Base-by-base conservation (phyloP, 2,329 filamentous ascomycete species). In the Corynespora cassiicola region DNA sequence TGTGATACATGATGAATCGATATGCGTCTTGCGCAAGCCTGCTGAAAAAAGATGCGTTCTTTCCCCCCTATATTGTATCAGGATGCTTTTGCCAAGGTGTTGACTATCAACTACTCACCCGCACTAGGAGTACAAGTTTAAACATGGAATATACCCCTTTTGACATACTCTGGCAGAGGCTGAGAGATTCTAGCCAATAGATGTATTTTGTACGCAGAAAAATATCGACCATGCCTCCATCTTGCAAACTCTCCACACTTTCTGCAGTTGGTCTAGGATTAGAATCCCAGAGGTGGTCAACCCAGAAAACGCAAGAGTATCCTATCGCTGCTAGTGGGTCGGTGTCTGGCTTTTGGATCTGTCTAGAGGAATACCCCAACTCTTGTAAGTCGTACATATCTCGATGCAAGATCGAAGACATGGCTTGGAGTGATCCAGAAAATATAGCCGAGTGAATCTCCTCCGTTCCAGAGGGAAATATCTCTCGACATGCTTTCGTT, bases 221-320 rank as follows among this genome's bases (percentile, higher is more conserved):
- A 5, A 11, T 36, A 28, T 41, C 14, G 7, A 36, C 25, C 19
- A 20, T 10, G n/a, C 44, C 36, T 22, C 31, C 30, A 35, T 30
- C 26, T 31, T 41, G 31, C 11, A 41, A 23, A 18, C 24, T 21
- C 24, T 7, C 17, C 6, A 7, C 18, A 30, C 16, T 17, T 20
- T 33, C 18, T 22, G 29, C 20, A 23, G 21, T 34, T 30, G 22
- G 29, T 14, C 25, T 28, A 14, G 24, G 16, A 5, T 41, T 42
- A n/a, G 19, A 52, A 19, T 51, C 53, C 33, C 33, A 58, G n/a
- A 69, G 43, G 47, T 70, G 63, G 27, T 63, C 52, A 16, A 59
- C 42, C 68, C 65, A 71, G 40, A 61, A 63, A 24, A 67, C 36
- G 37, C 61, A 66, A 6, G 60, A 53, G 30, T 54, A 56, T 12